phyloP scores from a whole-genome alignment of 2,329 filamentous ascomycete species.

The Cryphonectria naterciae region DNA sequence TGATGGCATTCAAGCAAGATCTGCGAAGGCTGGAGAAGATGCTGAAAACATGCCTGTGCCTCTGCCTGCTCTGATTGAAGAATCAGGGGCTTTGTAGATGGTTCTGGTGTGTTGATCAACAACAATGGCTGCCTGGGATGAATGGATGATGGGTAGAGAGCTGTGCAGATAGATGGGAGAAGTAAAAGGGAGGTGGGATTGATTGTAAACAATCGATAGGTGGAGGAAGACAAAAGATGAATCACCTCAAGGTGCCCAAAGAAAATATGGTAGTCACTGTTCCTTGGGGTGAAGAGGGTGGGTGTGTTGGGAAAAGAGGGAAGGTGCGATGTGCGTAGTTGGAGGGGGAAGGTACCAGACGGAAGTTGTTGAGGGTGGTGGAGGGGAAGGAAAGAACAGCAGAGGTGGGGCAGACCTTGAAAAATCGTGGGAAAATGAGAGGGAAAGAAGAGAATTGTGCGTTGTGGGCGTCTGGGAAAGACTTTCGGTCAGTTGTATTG shows the following conservation, averaged over 20 bases:
- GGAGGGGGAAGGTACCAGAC: background rate
- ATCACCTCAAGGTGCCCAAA: background rate
- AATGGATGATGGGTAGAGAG: background rate
- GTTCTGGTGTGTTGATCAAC: background rate
- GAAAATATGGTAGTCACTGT: background rate
- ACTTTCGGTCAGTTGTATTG: background rate
- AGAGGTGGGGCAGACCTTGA: background rate
- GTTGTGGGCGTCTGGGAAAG: background rate
- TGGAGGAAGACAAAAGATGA: background rate
- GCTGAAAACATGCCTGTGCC: background rate
- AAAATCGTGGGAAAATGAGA: background rate
- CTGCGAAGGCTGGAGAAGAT: background rate
- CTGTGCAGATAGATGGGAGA: background rate
- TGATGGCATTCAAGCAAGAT: background rate
- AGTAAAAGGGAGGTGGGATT: background rate
- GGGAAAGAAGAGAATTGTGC: background rate
- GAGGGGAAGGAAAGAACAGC: background rate
- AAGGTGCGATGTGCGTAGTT: background rate
- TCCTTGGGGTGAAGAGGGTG: background rate
- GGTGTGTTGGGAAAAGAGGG: background rate
- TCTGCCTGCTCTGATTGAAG: background rate
- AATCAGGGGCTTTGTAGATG: background rate
- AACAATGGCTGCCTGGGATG: background rate
- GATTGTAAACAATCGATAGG: background rate
- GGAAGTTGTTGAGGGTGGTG: background rate